Evolutionary conservation across 148 eudicot genomes (phyloP).

Genomic region (Amaranthus hypochondriacus): DNA sequence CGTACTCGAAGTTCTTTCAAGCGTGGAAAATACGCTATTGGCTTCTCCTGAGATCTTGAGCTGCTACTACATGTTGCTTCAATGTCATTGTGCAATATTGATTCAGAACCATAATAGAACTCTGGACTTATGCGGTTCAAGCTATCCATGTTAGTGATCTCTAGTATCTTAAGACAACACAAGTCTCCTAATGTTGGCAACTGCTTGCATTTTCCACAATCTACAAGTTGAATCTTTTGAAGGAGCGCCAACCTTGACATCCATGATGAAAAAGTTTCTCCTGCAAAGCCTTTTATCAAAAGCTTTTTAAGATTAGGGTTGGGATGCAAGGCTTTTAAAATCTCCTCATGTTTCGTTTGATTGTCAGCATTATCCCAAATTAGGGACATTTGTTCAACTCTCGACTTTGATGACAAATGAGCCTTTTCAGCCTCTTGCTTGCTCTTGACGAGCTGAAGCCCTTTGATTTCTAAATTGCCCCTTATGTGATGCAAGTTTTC

Average conservation of each 20-base stretch:
- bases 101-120: background rate
- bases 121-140: background rate
- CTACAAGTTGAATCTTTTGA: background rate
- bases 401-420: background rate
- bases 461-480: background rate
- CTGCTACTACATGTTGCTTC: background rate
- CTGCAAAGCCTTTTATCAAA: background rate
- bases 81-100: background rate
- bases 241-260: background rate
- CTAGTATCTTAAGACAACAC: background rate
- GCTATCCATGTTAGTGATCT: background rate
- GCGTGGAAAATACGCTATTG: background rate
- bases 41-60: too few species aligned
- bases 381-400: background rate
- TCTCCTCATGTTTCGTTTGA: background rate
- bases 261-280: slow-evolving; percentile 5
- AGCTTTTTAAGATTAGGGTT: background rate
- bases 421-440: slow-evolving; percentile 2
- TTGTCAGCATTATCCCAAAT: background rate
- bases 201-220: background rate
- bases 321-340: background rate
- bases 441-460: background rate
- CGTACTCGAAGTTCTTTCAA: background rate
- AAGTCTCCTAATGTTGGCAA: background rate
- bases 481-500: background rate